Conservation (phyloP, 495 filamentous ascomycete genomes). For the Neurospora cerealis region DNA sequence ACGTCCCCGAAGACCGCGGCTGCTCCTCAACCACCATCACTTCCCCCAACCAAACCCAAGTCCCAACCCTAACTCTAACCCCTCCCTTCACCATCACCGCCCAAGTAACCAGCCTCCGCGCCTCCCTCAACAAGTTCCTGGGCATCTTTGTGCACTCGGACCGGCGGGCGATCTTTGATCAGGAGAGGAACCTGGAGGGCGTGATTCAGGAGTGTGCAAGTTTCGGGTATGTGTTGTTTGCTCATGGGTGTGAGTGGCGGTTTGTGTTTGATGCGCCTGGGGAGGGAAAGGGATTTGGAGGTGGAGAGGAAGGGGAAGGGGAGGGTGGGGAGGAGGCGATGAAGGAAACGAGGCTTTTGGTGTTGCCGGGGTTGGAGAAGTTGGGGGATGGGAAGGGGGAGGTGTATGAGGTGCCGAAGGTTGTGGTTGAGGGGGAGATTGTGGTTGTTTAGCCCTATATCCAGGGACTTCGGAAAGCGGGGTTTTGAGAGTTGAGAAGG, state of each 20-base stretch:
- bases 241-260: slow-evolving; percentile 21
- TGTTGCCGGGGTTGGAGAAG: neutral
- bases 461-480: too few relatives aligned
- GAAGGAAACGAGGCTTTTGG: neutral
- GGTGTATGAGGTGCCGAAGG: neutral
- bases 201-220: slow-evolving; percentile 23
- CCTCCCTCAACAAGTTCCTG: slow-evolving; percentile 21
- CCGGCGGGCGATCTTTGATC: slow-evolving; percentile 17
- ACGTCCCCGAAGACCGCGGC: neutral
- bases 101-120: slow-evolving; percentile 17
- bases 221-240: slow-evolving; percentile 26
- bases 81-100: slow-evolving; percentile 15
- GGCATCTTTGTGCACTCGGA: slow-evolving; percentile 17
- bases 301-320: neutral
- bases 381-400: neutral
- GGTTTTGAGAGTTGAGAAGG: neutral
- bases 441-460: neutral
- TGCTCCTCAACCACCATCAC: neutral
- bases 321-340: neutral
- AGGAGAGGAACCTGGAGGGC: slow-evolving; percentile 23
- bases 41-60: neutral
- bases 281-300: too few relatives aligned
- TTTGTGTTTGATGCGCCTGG: slow-evolving; percentile 2
- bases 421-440: neutral
- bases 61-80: slow-evolving; percentile 16